Percentiles rank a stretch among this genome's conserved stretches.
phyloP scores from a whole-genome alignment of 1,139 yeast species.

The Taphrina wiesneri region DNA sequence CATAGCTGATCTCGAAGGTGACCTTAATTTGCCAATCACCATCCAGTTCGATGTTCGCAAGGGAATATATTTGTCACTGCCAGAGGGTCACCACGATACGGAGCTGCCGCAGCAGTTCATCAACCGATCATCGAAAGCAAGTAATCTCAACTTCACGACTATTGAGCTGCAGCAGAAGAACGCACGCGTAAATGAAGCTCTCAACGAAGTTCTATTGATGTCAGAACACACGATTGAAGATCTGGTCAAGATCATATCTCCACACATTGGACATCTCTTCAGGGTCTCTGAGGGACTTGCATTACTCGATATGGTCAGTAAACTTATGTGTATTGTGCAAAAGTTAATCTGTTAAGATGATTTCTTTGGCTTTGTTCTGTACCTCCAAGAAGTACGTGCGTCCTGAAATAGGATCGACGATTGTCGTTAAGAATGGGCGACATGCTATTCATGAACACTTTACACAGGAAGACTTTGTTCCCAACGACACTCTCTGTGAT shows the following conservation, averaged over 20 bases:
- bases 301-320: slow-evolving; percentile 50
- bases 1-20: slow-evolving; percentile 36
- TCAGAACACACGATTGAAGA: slow-evolving; percentile 50
- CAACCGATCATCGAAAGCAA: slow-evolving; percentile 45
- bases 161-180: slow-evolving; percentile 51
- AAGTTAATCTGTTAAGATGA: slow-evolving; percentile 42
- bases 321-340: slow-evolving; percentile 45
- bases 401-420: slow-evolving; percentile 46
- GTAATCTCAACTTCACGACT: slow-evolving; percentile 50
- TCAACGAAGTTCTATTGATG: slow-evolving; percentile 49
- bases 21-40: slow-evolving; percentile 42
- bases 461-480: slow-evolving; percentile 54
- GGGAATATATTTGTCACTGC: slow-evolving; percentile 49
- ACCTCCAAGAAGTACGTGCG: slow-evolving; percentile 37
- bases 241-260: slow-evolving; percentile 42
- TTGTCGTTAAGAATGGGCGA: slow-evolving; percentile 54
- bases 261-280: slow-evolving; percentile 47
- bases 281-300: slow-evolving; percentile 53
- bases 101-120: slow-evolving; percentile 47
- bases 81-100: neutral
- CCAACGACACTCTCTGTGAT: slow-evolving; percentile 64
- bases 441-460: slow-evolving; percentile 75
- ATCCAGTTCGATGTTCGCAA: slow-evolving; percentile 45
- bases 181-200: slow-evolving; percentile 49
- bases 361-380: neutral